Evolutionary conservation across 2,329 filamentous ascomycete species (phyloP), one percentile per base, ranked within the genome.

Genomic region (Tolypocladium ophioglossoides): DNA sequence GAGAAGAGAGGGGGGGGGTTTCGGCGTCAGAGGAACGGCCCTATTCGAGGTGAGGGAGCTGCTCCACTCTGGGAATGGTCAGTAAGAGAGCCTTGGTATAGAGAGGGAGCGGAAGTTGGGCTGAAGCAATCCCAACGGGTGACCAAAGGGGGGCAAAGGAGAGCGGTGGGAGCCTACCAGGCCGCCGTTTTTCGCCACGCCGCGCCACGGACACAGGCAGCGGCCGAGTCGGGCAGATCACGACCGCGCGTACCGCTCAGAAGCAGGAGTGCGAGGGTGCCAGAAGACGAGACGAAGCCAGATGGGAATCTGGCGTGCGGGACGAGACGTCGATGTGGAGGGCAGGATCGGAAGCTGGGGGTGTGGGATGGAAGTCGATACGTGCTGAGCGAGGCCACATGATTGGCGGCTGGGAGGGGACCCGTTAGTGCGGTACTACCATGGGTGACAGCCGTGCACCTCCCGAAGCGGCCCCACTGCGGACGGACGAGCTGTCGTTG

Each of bases 211-310:
- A n/a, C 12, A 50, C 44, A 47, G 52, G 59, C 55, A 54, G 57
- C 61, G 58, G 57, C 54, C 54, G 53, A 49, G 58, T 59, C 54
- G 63, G 63, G 56, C 54, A 56, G 55, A 41, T 57, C 58, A 56
- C 59, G 60, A 62, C 67, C 65, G 65, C 64, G 66, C 61, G 63
- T 69, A 59, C 62, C 66, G 65, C 65, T 61, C 52, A 55, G 59
- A 62, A 62, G 58, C 20, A 49, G 39, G 52, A 11, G 18, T 20
- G 55, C 55, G 22, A 54, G 51, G 37, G 54, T 55, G 56, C 52
- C 37, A 62, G 54, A 60, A 41, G 46, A 40, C 48, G 12, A 56
- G 46, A 38, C 50, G 44, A 54, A 35, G 53, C 46, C 44, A 53
- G 55, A 58, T 55, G 52, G 51, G 40, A 62, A 56, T 57, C 56